Base-by-base conservation (phyloP, 345 rosid species). In the Gossypium australe region DNA sequence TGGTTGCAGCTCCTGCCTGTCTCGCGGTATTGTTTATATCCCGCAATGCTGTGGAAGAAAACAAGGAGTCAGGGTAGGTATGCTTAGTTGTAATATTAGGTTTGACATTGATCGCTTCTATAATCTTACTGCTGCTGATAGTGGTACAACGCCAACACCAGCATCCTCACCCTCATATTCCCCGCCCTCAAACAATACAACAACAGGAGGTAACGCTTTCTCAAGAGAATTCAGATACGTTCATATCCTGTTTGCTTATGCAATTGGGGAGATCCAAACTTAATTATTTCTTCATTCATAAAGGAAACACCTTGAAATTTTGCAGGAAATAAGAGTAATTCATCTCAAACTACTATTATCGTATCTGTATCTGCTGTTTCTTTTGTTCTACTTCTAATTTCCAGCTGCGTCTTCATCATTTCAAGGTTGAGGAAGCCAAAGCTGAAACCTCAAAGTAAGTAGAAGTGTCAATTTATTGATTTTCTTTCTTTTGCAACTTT, bases 371-470 rank as follows among this genome's bases (percentile, higher is more conserved):
- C 83, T 1, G 24, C 48, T 11, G 67, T 56, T 66, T 25, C 25
- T 64, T 61, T 38, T 60, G 18, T 44, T 53, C 22, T 77, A 29
- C 20, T 81, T 16, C 18, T 63, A 29, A 43, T 63, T 25, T 48
- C 44, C 59, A 4, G n/a, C 11, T 63, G 62, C 67, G 53, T 58
- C 25, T 66, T 68, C 44, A 3, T 74, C 67, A 41, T 74, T 20
- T 61, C 45, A 16, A 74, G 66, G 24, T 2, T 10, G 18, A 81
- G 73, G 52, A 81, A 84, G 45, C 11, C 13, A 48, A 62, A 53
- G 57, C 10, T n/a, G 44, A 29, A 71, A 74, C 6, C 22, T 70
- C 12, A 73, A 76, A 52, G 86, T 83, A 73, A 76, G 80, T 77
- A n/a, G 20, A 16, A 29, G 20, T 7, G 49, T 22, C 29, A 17